phyloP scores from a whole-genome alignment of 2,329 filamentous ascomycete genomes.

The Aspergillus sp. region DNA sequence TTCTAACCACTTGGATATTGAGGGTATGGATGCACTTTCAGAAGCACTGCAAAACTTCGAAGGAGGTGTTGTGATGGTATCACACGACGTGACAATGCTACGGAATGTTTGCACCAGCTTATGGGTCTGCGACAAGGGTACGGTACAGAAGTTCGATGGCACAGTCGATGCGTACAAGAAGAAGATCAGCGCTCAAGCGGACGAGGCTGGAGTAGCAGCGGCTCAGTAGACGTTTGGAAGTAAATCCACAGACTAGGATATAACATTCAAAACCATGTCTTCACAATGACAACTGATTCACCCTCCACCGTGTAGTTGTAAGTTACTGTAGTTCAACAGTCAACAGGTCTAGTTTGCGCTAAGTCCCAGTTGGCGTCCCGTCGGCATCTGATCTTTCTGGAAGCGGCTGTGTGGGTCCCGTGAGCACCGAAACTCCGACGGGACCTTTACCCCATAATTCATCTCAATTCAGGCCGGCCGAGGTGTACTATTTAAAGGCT shows the following conservation, averaged over 20 bases:
- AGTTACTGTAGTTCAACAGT: neutral
- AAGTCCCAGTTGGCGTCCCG: neutral
- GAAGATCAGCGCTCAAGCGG: slow-evolving; percentile 85
- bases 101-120: slow-evolving; percentile 92
- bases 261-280: neutral
- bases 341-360: no score
- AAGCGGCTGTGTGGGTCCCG: slow-evolving; percentile 18
- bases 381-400: slow-evolving; percentile 1
- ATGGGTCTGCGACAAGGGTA: slow-evolving; percentile 95
- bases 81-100: slow-evolving; percentile 98
- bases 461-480: neutral
- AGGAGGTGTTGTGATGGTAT: slow-evolving; percentile 96
- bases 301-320: no score
- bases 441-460: slow-evolving; percentile 4
- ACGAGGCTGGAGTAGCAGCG: slow-evolving; percentile 74
- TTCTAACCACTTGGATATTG: slow-evolving; percentile 97
- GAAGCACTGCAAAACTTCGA: slow-evolving; percentile 82
- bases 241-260: neutral
- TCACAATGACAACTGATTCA: neutral
- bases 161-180: slow-evolving; percentile 98
- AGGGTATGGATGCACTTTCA: slow-evolving; percentile 95
- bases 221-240: slow-evolving; percentile 30
- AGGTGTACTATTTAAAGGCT: neutral
- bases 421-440: slow-evolving; percentile 9
- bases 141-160: slow-evolving; percentile 92